Conservation (phyloP, 192 early-diverging fungal genomes). For the Backusella psychrophila region DNA sequence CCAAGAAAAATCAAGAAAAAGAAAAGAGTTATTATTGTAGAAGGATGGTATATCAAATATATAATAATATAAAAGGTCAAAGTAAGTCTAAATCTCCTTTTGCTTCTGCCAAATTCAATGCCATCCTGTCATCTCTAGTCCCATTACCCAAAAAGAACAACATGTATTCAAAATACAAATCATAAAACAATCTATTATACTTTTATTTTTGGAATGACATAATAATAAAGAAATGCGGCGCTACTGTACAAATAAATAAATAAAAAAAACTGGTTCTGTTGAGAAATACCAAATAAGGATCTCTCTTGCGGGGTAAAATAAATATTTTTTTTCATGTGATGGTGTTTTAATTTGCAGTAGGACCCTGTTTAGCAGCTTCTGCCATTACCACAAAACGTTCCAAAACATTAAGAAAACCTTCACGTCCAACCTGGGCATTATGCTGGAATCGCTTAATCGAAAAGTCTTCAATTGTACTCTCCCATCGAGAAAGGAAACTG, state of each 20-base stretch:
- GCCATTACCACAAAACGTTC: conserved; percentile 48
- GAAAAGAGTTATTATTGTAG: too few relatives aligned
- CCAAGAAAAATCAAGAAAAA: too few relatives aligned
- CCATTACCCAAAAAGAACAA: neutral
- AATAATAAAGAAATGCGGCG: neutral
- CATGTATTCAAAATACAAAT: neutral
- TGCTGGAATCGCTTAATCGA: conserved; percentile 81
- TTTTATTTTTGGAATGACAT: neutral
- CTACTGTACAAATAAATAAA: neutral
- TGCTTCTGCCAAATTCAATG: too few relatives aligned
- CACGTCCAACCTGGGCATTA: conserved; percentile 80
- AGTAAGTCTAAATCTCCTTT: too few relatives aligned
- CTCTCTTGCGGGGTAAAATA: neutral
- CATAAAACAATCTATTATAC: neutral
- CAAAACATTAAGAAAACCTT: conserved; percentile 86
- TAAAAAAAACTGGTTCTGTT: neutral
- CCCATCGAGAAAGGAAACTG: conserved; percentile 62
- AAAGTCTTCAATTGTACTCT: conserved; percentile 75
- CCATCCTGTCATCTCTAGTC: too few relatives aligned
- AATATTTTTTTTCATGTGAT: neutral
- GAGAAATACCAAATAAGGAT: neutral
- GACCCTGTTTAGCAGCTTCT: conserved; percentile 19
- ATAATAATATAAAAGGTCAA: too few relatives aligned
- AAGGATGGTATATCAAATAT: too few relatives aligned
- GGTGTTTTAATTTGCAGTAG: neutral